Evolutionary conservation across 306 rosid species (phyloP).

Genomic region (Begonia fuchsioides): DNA sequence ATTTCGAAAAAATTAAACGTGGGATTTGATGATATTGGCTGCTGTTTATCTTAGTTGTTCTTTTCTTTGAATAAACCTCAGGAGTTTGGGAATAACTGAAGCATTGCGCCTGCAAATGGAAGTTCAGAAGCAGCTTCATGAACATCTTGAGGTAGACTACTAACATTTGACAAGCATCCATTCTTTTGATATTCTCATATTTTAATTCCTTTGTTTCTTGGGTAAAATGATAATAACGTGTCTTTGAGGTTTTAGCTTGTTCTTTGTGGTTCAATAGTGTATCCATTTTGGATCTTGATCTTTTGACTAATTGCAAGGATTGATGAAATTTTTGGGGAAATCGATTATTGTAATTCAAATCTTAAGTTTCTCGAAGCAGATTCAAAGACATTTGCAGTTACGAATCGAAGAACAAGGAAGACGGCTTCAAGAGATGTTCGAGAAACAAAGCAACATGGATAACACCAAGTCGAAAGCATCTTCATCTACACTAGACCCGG

Average conservation of each 20-base stretch:
- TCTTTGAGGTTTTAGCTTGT: too few relatives aligned
- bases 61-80: constrained; percentile 6
- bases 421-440: constrained; percentile 66
- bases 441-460: constrained; percentile 54
- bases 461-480: constrained; percentile 30
- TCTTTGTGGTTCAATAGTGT: too few relatives aligned
- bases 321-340: too few relatives aligned
- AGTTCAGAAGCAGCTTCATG: constrained; percentile 96
- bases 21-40: too few relatives aligned
- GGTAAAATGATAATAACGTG: too few relatives aligned
- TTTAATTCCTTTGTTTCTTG: too few relatives aligned
- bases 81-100: constrained; percentile 82
- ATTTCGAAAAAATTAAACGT: too few relatives aligned
- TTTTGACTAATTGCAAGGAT: too few relatives aligned
- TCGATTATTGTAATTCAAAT: background rate
- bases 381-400: constrained; percentile 74
- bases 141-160: constrained; percentile 78
- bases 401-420: constrained; percentile 82
- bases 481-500: constrained; percentile 16
- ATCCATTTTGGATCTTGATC: too few relatives aligned
- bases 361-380: constrained; percentile 18
- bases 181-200: too few relatives aligned
- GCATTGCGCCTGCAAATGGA: constrained; percentile 90
- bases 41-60: too few relatives aligned
- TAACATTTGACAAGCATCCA: constrained; percentile 1